Conservation (phyloP, 2,329 filamentous ascomycete genomes). For the Nemania diffusa region DNA sequence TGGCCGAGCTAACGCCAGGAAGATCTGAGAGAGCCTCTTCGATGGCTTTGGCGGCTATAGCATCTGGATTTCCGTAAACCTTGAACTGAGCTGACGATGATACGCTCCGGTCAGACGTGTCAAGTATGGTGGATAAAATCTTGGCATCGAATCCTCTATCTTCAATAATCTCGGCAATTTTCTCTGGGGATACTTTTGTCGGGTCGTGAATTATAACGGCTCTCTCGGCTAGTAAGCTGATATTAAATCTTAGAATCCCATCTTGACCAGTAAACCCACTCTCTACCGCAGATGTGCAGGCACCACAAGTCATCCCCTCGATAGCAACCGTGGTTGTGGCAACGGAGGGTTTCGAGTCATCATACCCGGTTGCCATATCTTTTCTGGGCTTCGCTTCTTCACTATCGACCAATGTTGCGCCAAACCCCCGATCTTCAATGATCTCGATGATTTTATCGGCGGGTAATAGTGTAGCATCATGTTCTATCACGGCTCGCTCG, state of each 20-base stretch:
- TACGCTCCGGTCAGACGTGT: slow-evolving; percentile 64
- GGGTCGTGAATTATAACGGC: slow-evolving; percentile 88
- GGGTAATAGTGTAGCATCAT: slow-evolving; percentile 70
- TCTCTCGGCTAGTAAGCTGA: slow-evolving; percentile 91
- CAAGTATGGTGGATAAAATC: slow-evolving; percentile 79
- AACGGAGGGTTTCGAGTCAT: slow-evolving; percentile 54
- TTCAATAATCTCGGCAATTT: slow-evolving; percentile 85
- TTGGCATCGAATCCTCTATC: slow-evolving; percentile 89
- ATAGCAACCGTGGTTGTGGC: slow-evolving; percentile 87
- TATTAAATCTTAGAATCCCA: slow-evolving; percentile 89
- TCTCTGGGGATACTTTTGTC: slow-evolving; percentile 73
- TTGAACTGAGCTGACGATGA: slow-evolving; percentile 79
- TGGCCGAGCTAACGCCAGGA: slow-evolving; percentile 78
- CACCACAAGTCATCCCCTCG: slow-evolving; percentile 97
- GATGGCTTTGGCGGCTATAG: slow-evolving; percentile 75
- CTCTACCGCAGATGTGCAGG: slow-evolving; percentile 93
- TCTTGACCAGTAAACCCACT: slow-evolving; percentile 80
- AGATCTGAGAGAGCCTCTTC: slow-evolving; percentile 73
- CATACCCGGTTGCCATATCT: slow-evolving; percentile 46
- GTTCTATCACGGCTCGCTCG: slow-evolving; percentile 85
- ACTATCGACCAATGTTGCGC: slow-evolving; percentile 80
- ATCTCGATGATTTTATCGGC: slow-evolving; percentile 66
- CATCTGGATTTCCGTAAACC: slow-evolving; percentile 81
- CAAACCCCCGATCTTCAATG: slow-evolving; percentile 81
- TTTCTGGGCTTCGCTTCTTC: slow-evolving; percentile 58